Evolutionary conservation across 2,329 filamentous ascomycete genomes (phyloP).

Genomic region (Cytospora schulzeri): DNA sequence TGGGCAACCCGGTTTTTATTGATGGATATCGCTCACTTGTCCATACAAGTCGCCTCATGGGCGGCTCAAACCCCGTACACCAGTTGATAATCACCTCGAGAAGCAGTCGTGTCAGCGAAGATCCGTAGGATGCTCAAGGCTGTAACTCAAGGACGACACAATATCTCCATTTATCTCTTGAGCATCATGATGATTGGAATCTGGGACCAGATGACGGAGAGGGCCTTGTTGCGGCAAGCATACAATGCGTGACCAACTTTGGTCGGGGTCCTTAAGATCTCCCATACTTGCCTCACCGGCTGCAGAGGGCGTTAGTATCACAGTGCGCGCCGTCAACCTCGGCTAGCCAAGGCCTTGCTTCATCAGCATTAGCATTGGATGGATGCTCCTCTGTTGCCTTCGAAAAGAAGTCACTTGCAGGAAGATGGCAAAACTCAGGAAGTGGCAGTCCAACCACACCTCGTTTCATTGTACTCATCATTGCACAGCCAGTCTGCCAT

Average conservation of each 20-base stretch:
- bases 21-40: slow-evolving; percentile 7
- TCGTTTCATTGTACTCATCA: not conserved
- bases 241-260: not conserved
- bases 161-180: not conserved
- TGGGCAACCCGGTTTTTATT: slow-evolving; percentile 21
- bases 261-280: not conserved
- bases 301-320: slow-evolving; percentile 15
- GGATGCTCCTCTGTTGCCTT: not conserved
- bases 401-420: slow-evolving; percentile 13
- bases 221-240: slow-evolving; percentile 9
- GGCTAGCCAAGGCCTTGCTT: slow-evolving; percentile 10
- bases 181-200: not conserved
- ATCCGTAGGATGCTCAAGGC: not conserved
- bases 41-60: too few relatives aligned
- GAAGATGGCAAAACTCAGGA: slow-evolving; percentile 10
- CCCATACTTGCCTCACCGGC: slow-evolving; percentile 14
- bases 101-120: not conserved
- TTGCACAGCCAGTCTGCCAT: not conserved
- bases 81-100: not conserved
- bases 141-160: not conserved
- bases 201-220: not conserved
- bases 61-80: too few relatives aligned
- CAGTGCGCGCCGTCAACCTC: slow-evolving; percentile 8
- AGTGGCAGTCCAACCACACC: slow-evolving; percentile 14
- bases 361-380: not conserved